Evolutionary conservation across 257 asterid genomes (phyloP), one percentile per base, ranked within the genome.

Genomic region (Solanum megistacrolobum): DNA sequence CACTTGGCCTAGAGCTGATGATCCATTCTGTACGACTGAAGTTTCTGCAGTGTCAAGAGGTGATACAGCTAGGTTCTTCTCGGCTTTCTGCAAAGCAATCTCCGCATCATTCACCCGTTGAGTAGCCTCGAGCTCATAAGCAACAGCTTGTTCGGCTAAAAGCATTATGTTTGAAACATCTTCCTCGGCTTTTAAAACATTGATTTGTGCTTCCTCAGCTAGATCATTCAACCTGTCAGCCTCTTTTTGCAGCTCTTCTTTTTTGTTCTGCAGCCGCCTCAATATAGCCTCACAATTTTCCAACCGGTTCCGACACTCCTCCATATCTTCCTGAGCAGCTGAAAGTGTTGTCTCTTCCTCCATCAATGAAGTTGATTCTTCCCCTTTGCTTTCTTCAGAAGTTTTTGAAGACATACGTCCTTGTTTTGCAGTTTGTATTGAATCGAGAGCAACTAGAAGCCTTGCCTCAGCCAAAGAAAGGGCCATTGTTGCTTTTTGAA

Each of bases 91-190:
- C 76, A 97, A 89, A 87, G 96, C 95, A 86, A 94, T 93, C 91
- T 94, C 96, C 35, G 96, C 95, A 90, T 96, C 99, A 91, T 93
- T 93, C 81, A 93, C 99, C 83, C 92, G 90, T 87, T 97, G 98
- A 32, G 96, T 94, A 82, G 97, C 99, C 95, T 94, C 98, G 71
- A 97, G 98, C 90, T 97, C 98, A 43, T 92, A 87, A 74, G 99
- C 98, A 86, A 97, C 99, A 87, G 99, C 98, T 92, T 95, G 94
- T 92, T 97, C 99, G 34, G 99, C 99, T 91, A 97, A 93, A 92
- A 94, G 94, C 99, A 97, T 97, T 87, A 97, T 96, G 91, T 92
- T 94, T 76, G 98, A 93, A 87, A 97, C 99, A 83, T 95, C 99
- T 89, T 97, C 99, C 90, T 97, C 99, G 6, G 98, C 98, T 89